Evolutionary conservation across 164 flowering plant genomes (phyloP).

Genomic region (Taxillus chinensis): DNA sequence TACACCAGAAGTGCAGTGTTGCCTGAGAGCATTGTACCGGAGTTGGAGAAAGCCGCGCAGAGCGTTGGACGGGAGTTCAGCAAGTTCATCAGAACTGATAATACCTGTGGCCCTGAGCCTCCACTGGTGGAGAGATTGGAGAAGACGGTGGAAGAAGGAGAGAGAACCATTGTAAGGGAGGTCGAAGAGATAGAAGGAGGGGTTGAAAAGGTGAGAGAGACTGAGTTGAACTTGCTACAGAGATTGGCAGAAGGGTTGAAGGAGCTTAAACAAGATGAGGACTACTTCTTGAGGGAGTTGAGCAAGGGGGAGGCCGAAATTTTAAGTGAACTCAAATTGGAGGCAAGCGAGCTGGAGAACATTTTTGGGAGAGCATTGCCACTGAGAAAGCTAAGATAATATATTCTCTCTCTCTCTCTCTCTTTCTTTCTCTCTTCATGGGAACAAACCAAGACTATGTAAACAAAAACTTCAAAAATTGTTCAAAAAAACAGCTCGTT

Average conservation of each 20-base stretch:
- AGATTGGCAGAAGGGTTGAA: slow-evolving; percentile 64
- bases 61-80: slow-evolving; percentile 73
- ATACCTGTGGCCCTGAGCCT: slow-evolving; percentile 90
- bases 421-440: too few relatives aligned
- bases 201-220: slow-evolving; percentile 53
- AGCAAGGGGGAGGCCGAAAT: slow-evolving; percentile 76
- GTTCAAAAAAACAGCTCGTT: too few relatives aligned
- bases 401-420: background rate
- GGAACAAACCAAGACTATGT: too few relatives aligned
- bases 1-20: slow-evolving; percentile 78
- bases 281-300: slow-evolving; percentile 47
- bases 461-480: too few relatives aligned
- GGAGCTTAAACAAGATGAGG: slow-evolving; percentile 55
- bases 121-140: slow-evolving; percentile 84
- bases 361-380: slow-evolving; percentile 76
- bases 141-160: slow-evolving; percentile 86
- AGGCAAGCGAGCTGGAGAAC: slow-evolving; percentile 74
- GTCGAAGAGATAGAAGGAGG: slow-evolving; percentile 62
- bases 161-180: slow-evolving; percentile 57
- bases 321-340: slow-evolving; percentile 62
- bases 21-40: slow-evolving; percentile 77
- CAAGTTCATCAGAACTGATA: slow-evolving; percentile 69
- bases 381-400: slow-evolving; percentile 63
- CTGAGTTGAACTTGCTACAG: slow-evolving; percentile 57
- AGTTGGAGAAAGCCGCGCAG: slow-evolving; percentile 67